A percentile compares a stretch with the other conserved stretches of the same genome.
Evolutionary conservation across 192 early-diverging fungal genomes (phyloP).

Genomic region (Coemansia sp.): DNA sequence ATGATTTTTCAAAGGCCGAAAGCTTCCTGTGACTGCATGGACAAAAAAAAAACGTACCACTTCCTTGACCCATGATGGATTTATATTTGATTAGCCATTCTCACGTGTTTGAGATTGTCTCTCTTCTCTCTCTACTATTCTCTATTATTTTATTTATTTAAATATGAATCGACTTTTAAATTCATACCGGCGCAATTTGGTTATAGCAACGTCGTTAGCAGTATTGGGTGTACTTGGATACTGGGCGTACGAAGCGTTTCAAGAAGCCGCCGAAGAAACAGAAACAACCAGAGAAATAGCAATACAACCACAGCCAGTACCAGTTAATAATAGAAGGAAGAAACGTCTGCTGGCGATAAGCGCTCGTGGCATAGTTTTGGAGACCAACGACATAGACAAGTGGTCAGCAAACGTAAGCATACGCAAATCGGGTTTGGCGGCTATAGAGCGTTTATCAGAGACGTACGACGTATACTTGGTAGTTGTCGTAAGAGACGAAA

Average conservation of each 20-base stretch:
- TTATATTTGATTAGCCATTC: not conserved
- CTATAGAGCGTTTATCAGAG: conserved; percentile 12
- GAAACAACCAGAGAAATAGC: conserved; percentile 8
- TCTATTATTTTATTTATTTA: not conserved
- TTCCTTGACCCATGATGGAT: conserved; percentile 4
- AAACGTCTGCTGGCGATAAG: conserved; percentile 27
- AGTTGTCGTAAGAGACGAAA: conserved; percentile 14
- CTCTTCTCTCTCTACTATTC: not conserved
- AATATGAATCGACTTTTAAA: conserved; percentile 15
- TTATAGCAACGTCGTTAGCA: conserved; percentile 15
- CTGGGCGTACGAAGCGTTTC: conserved; percentile 32
- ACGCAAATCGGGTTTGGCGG: not conserved
- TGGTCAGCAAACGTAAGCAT: conserved; percentile 18
- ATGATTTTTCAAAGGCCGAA: too few relatives aligned
- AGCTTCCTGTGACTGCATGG: too few relatives aligned
- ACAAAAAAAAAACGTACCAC: not conserved
- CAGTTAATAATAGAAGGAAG: not conserved
- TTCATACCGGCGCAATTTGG: conserved; percentile 19
- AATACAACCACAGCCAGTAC: not conserved
- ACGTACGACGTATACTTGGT: conserved; percentile 35
- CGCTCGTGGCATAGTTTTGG: conserved; percentile 33
- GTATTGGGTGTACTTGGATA: conserved; percentile 19
- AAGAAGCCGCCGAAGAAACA: conserved; percentile 10
- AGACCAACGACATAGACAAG: conserved; percentile 11
- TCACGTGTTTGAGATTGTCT: not conserved